Evolutionary conservation across 257 asterid genomes (phyloP).

Genomic region (Petunia axillaris): DNA sequence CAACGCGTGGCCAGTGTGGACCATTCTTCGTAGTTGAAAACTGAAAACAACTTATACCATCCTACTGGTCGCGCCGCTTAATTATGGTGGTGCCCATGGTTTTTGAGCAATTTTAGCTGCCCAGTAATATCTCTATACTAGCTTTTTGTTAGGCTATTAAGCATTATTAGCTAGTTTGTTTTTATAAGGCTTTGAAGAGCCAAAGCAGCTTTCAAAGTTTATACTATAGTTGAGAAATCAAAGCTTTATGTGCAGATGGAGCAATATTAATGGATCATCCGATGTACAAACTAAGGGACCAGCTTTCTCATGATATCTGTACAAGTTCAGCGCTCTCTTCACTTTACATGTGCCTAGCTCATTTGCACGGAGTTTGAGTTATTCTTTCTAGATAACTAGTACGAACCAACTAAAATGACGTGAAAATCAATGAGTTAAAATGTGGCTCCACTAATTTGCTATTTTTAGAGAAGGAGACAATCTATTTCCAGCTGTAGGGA

Average conservation of each 20-base stretch:
- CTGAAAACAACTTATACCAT: neutral
- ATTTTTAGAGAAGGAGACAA: too few relatives aligned
- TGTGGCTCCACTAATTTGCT: neutral
- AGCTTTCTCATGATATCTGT: neutral
- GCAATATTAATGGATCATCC: neutral
- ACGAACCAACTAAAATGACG: neutral
- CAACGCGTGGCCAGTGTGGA: too few relatives aligned
- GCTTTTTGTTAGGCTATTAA: neutral
- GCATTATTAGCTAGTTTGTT: neutral
- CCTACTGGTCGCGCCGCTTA: neutral
- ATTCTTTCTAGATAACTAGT: neutral
- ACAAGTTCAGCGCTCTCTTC: neutral
- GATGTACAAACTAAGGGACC: neutral
- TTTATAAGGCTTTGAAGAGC: neutral
- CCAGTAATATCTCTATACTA: neutral
- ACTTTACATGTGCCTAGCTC: neutral
- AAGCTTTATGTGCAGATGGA: neutral
- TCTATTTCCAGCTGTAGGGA: too few relatives aligned
- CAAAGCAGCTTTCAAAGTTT: neutral
- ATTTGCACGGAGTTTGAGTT: neutral
- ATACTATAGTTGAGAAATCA: neutral
- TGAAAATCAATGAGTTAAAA: neutral
- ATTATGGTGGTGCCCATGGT: neutral
- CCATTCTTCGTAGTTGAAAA: neutral
- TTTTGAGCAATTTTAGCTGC: neutral